Conservation (phyloP, 331 rosid genomes). For the Erythrophleum ivorense region DNA sequence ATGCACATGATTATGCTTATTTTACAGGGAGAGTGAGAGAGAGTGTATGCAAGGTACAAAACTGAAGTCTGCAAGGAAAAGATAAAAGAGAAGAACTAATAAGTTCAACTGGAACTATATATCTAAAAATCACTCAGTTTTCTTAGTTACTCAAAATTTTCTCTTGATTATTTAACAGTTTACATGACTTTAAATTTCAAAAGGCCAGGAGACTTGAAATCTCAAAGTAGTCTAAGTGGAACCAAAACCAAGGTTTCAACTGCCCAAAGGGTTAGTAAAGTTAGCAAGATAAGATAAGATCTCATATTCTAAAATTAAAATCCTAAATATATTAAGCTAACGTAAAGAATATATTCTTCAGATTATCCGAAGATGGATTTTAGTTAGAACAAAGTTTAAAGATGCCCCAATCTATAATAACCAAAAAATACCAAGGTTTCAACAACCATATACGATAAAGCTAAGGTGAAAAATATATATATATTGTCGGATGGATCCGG, state of each 20-base stretch:
- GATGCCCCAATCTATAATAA: neutral
- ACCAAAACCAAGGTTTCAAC: neutral
- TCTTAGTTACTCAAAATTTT: too few relatives aligned
- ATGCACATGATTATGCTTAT: constrained; percentile 1
- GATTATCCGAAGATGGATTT: neutral
- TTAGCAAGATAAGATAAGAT: neutral
- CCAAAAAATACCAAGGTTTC: constrained; percentile 1
- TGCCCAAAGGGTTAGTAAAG: neutral
- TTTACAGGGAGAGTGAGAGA: constrained; percentile 10
- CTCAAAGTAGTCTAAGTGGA: neutral
- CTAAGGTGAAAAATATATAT: neutral
- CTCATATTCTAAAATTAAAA: neutral
- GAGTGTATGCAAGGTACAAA: neutral
- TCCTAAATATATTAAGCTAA: neutral
- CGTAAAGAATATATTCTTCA: neutral
- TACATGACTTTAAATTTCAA: too few relatives aligned
- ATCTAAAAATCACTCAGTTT: too few relatives aligned
- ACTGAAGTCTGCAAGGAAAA: neutral
- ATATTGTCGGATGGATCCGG: neutral
- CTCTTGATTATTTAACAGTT: too few relatives aligned
- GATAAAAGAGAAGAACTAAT: too few relatives aligned
- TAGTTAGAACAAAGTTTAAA: too few relatives aligned
- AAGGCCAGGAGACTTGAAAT: neutral
- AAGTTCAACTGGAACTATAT: too few relatives aligned
- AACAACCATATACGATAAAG: constrained; percentile 29